Conservation (phyloP, 495 filamentous ascomycete species). For the Trichoderma virens region DNA sequence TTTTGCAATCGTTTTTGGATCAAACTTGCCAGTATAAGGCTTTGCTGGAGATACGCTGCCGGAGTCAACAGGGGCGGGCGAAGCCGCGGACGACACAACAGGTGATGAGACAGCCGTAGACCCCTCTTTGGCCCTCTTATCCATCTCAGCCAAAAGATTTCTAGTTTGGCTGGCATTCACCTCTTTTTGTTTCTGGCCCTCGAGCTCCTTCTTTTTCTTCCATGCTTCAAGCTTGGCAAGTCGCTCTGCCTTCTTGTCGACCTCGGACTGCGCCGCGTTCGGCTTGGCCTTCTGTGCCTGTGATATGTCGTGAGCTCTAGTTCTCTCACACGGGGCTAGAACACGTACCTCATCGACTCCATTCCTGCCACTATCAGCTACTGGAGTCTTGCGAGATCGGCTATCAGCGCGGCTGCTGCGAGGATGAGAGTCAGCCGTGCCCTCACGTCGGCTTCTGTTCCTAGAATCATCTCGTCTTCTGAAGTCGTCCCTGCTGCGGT, state of each 20-base stretch:
- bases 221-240: conserved; percentile 82
- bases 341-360: conserved; percentile 45
- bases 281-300: conserved; percentile 46
- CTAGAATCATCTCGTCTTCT: conserved; percentile 77
- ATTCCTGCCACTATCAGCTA: conserved; percentile 35
- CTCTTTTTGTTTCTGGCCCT: conserved; percentile 67
- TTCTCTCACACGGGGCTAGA: background rate
- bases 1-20: conserved; percentile 79
- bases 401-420: conserved; percentile 63
- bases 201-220: conserved; percentile 83
- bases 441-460: conserved; percentile 65
- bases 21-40: conserved; percentile 73
- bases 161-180: conserved; percentile 53
- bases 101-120: conserved; percentile 44
- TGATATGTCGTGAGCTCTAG: conserved; percentile 15
- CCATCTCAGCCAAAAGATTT: conserved; percentile 67
- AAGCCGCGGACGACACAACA: conserved; percentile 47
- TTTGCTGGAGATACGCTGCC: conserved; percentile 37
- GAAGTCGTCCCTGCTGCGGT: conserved; percentile 57
- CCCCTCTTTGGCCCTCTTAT: conserved; percentile 56
- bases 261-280: conserved; percentile 55
- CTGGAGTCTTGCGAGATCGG: conserved; percentile 43
- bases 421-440: conserved; percentile 65
- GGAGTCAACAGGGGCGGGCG: conserved; percentile 29
- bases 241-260: conserved; percentile 76